A percentile compares a stretch with the other conserved stretches of the same genome.
These are phyloP conservation scores for Gymnopilus junonius DNA, from an alignment of 768 basidiomycete genomes.

Conservation along the genomic window DNA sequence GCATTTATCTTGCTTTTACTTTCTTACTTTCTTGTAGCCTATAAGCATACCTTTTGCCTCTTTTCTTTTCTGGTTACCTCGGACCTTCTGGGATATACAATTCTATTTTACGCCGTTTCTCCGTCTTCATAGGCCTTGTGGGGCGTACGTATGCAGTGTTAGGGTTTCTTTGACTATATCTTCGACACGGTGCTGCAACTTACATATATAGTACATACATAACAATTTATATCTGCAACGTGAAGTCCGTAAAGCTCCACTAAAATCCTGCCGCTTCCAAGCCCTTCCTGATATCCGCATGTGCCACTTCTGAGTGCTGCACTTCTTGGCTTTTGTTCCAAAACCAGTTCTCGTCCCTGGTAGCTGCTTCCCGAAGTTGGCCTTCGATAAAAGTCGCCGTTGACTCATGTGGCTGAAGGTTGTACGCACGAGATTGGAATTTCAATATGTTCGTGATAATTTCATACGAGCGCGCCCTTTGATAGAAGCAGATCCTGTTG, in stretches of 20 bases:
- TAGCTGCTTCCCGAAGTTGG: slow-evolving; percentile 41
- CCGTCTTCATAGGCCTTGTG: not conserved
- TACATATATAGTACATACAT: slow-evolving; percentile 29
- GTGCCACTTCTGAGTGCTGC: slow-evolving; percentile 58
- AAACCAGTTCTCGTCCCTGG: slow-evolving; percentile 54
- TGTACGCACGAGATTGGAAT: slow-evolving; percentile 57
- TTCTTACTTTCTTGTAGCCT: slow-evolving; percentile 39
- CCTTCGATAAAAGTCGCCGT: slow-evolving; percentile 51
- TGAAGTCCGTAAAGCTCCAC: slow-evolving; percentile 5
- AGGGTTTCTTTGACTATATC: slow-evolving; percentile 20
- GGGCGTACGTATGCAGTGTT: not conserved
- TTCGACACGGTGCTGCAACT: slow-evolving; percentile 22
- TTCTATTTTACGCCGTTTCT: slow-evolving; percentile 15
- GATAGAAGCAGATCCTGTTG: slow-evolving; percentile 51
- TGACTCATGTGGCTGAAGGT: slow-evolving; percentile 48
- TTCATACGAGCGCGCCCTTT: slow-evolving; percentile 61
- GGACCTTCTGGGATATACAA: slow-evolving; percentile 44
- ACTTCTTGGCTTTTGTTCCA: slow-evolving; percentile 65
- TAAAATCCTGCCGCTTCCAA: slow-evolving; percentile 72
- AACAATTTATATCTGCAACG: slow-evolving; percentile 5
- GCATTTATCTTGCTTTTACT: slow-evolving; percentile 26
- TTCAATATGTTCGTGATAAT: slow-evolving; percentile 58
- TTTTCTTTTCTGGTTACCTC: slow-evolving; percentile 30
- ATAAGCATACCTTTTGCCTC: slow-evolving; percentile 30
- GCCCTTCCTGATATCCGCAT: slow-evolving; percentile 70